Percentiles rank a stretch among this genome's conserved stretches.
These are phyloP conservation scores for Fonsecaea erecta DNA, from an alignment of 2,329 filamentous ascomycete genomes.

Conservation along the genomic window DNA sequence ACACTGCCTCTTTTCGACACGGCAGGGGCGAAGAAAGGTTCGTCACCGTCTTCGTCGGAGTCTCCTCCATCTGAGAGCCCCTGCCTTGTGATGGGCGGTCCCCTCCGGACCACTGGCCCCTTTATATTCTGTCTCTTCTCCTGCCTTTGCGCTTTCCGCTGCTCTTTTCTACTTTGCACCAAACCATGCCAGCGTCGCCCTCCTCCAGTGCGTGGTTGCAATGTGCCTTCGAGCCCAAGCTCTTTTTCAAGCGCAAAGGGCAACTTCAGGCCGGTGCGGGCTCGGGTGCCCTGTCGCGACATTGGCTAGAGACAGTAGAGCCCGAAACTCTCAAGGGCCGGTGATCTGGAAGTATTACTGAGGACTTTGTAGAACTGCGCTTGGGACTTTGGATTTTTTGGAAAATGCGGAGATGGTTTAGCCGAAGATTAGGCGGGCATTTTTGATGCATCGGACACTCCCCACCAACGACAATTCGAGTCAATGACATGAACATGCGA, in stretches of 20 bases:
- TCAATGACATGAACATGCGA: not conserved
- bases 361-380: not conserved
- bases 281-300: conserved; percentile 17
- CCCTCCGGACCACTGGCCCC: conserved; percentile 29
- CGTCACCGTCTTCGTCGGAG: conserved; percentile 41
- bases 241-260: conserved; percentile 35
- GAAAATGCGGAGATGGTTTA: conserved; percentile 14
- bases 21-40: conserved; percentile 6
- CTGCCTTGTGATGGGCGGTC: conserved; percentile 33
- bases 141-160: conserved; percentile 67
- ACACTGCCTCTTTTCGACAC: conserved; percentile 2
- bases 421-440: not conserved
- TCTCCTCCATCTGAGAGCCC: conserved; percentile 41
- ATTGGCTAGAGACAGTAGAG: conserved; percentile 8
- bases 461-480: not conserved
- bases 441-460: not conserved
- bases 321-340: not conserved
- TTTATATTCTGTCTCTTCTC: conserved; percentile 58
- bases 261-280: conserved; percentile 29
- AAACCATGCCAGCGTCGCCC: conserved; percentile 32
- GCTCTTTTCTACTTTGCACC: conserved; percentile 61
- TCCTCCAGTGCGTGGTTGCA: conserved; percentile 39
- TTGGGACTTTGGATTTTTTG: conserved; percentile 7
- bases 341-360: not conserved
- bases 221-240: conserved; percentile 38